Conservation (phyloP, 2,329 filamentous ascomycete species). For the Nigrospora osmanthi region DNA sequence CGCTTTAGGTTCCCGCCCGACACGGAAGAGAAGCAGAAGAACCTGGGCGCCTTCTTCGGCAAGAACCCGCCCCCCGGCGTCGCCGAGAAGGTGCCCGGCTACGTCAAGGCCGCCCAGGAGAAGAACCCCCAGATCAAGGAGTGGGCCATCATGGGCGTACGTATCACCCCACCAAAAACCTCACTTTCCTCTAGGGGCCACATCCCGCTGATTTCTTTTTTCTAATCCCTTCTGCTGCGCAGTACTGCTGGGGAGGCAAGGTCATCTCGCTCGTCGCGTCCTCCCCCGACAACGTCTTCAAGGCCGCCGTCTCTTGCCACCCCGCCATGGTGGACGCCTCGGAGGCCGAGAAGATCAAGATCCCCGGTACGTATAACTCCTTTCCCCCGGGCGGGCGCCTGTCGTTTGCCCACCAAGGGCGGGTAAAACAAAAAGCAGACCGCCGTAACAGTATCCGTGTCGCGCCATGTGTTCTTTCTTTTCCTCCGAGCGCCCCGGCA, state of each 20-base stretch:
- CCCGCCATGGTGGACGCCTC: slow-evolving; percentile 57
- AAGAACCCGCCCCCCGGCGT: slow-evolving; percentile 39
- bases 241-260: slow-evolving; percentile 68
- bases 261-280: slow-evolving; percentile 46
- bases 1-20: slow-evolving; percentile 56
- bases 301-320: slow-evolving; percentile 42
- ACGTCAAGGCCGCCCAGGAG: slow-evolving; percentile 42
- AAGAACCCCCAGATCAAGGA: slow-evolving; percentile 47
- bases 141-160: slow-evolving; percentile 54
- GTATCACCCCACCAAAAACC: slow-evolving; percentile 11
- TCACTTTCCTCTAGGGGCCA: no score
- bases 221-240: background rate
- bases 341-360: slow-evolving; percentile 51
- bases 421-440: no score
- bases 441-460: no score
- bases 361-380: slow-evolving; percentile 31
- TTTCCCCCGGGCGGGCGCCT: no score
- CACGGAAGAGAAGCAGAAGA: slow-evolving; percentile 55
- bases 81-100: slow-evolving; percentile 42
- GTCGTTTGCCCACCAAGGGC: no score
- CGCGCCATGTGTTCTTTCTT: no score
- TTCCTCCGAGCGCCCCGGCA: no score
- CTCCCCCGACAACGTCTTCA: slow-evolving; percentile 45
- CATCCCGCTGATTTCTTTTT: slow-evolving; percentile 5
- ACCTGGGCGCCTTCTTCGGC: slow-evolving; percentile 49